Evolutionary conservation across 768 basidiomycete species (phyloP), one percentile per base, ranked within the genome.

Genomic region (Paxillus ammoniavirescens): DNA sequence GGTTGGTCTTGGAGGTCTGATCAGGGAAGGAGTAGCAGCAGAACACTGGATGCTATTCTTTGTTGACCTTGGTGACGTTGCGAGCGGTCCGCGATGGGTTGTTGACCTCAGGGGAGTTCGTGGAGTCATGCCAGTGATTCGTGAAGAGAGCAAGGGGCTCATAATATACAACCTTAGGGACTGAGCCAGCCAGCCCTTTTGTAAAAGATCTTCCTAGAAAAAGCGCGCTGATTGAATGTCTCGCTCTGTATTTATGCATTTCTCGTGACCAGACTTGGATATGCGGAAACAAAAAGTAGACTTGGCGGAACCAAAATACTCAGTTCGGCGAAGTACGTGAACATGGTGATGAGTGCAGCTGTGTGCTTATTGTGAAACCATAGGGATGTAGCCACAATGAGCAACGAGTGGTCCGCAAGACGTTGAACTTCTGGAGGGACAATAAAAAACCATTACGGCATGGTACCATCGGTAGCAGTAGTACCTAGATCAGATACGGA

Each of bases 121-220:
- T 58, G 65, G 60, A 50, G 43, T 62, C 66, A 67, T 67, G 54
- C 50, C 26, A 50, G 60, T 43, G 53, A 54, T 17, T 55, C 42
- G 54, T 53, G 56, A 57, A 58, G 60, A 66, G 53, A 17, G 46
- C 14, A 49, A 56, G 23, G 35, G 23, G 41, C 55, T 55, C 42
- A 56, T 49, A 56, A 53, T 21, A 44, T 66, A 65, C 30, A 50
- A 45, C 18, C 5, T 55, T 47, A 48, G 45, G 56, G 67, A 68
- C 66, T 64, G 67, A 54, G 41, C 66, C 66, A 63, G 66, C 59
- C 64, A 69, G 65, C 55, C 66, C 50, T 54, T 55, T 60, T 46
- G 58, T 42, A 61, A 38, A 52, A 40, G 55, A 53, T 48, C 38
- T 56, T 58, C 64, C 59, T 45, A 54, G 35, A 21, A 15, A 49